These are phyloP conservation scores for Wilcoxina mikolae DNA, from an alignment of 495 filamentous ascomycete species.

Conservation along the genomic window DNA sequence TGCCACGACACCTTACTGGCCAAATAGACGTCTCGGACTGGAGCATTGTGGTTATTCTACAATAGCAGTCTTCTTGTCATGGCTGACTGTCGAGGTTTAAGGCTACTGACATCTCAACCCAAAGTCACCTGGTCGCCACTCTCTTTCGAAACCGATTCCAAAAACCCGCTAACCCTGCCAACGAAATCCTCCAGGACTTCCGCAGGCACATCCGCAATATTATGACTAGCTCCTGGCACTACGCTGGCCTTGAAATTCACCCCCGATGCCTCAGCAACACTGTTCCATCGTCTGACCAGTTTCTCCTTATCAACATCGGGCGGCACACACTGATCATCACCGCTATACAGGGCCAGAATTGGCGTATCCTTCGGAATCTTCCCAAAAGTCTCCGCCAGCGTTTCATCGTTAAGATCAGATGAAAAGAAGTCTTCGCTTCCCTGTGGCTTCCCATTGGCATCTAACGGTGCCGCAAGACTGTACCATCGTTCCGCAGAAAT, in stretches of 20 bases:
- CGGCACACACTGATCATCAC: constrained; percentile 57
- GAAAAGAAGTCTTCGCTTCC: constrained; percentile 85
- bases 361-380: constrained; percentile 39
- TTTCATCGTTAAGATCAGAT: constrained; percentile 51
- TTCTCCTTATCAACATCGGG: constrained; percentile 44
- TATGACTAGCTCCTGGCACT: constrained; percentile 48
- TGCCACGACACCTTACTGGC: no score
- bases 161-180: constrained; percentile 41
- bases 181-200: constrained; percentile 39
- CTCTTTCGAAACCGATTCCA: constrained; percentile 31
- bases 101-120: no score
- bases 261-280: constrained; percentile 39
- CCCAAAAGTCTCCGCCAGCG: constrained; percentile 51
- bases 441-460: constrained; percentile 18
- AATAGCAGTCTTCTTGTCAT: no score
- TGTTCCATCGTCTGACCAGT: constrained; percentile 49
- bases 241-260: constrained; percentile 32
- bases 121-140: no score
- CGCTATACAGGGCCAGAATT: constrained; percentile 53
- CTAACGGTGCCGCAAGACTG: constrained; percentile 12
- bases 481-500: constrained; percentile 53
- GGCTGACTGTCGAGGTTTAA: no score
- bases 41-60: no score
- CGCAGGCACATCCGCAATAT: constrained; percentile 37
- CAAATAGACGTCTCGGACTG: no score